Conservation (phyloP, 1,284 basidiomycete genomes). For the Wolfiporia cocos region DNA sequence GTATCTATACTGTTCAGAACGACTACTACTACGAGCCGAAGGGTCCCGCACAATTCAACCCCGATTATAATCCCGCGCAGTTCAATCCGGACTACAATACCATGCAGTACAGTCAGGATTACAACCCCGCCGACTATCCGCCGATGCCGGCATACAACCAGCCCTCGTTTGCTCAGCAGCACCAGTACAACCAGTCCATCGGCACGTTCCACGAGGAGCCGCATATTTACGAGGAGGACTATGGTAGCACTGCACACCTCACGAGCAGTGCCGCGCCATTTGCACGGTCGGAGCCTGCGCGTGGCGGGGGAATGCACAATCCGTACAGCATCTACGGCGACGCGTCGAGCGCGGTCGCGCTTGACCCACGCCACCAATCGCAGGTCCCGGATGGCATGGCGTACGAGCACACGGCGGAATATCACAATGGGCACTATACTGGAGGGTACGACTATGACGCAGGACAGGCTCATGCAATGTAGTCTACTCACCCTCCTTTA, state of each 20-base stretch:
- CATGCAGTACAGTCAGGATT: too few species aligned
- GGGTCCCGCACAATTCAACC: constrained; percentile 33
- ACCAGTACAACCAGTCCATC: constrained; percentile 49
- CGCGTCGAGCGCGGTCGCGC: constrained; percentile 9
- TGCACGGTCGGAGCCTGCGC: constrained; percentile 25
- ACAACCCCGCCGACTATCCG: constrained; percentile 40
- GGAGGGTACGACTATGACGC: constrained; percentile 18
- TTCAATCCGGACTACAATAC: too few species aligned
- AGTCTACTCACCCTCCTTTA: constrained; percentile 13
- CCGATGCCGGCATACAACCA: constrained; percentile 65
- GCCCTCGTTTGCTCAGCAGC: constrained; percentile 43
- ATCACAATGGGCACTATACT: constrained; percentile 2
- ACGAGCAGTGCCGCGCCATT: constrained; percentile 49
- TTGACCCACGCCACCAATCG: constrained; percentile 11
- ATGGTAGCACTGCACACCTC: constrained; percentile 55
- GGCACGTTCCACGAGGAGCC: constrained; percentile 48
- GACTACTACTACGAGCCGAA: constrained; percentile 51
- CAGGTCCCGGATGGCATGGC: constrained; percentile 5
- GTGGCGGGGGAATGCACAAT: constrained; percentile 7
- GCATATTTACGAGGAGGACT: constrained; percentile 54
- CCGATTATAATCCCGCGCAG: constrained; percentile 34
- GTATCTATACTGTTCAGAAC: constrained; percentile 46
- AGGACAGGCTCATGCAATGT: constrained; percentile 24
- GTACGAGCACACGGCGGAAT: constrained; percentile 4
- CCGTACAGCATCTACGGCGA: constrained; percentile 15